A percentile compares a stretch with the other conserved stretches of the same genome.
Conservation (phyloP, 2,329 filamentous ascomycete species). For the Arachnomyces sp. region DNA sequence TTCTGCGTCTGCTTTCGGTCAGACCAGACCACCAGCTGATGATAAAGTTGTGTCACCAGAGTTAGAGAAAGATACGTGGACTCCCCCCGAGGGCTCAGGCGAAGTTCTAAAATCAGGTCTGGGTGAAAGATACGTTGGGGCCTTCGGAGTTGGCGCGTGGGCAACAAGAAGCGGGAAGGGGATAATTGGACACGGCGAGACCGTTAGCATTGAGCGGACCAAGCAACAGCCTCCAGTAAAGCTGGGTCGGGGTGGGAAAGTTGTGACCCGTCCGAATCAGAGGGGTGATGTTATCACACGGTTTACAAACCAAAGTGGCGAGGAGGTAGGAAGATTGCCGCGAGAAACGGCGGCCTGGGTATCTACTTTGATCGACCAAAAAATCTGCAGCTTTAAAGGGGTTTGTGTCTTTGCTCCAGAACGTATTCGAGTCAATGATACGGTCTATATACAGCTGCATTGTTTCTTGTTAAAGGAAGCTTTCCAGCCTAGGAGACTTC, state of each 20-base stretch:
- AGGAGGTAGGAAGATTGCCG: constrained; percentile 78
- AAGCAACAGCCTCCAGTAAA: constrained; percentile 57
- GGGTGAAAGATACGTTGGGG: constrained; percentile 69
- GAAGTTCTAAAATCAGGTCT: constrained; percentile 31
- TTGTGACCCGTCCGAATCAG: constrained; percentile 47
- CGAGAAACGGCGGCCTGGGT: constrained; percentile 89
- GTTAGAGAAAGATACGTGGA: background rate
- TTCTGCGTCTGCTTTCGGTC: background rate
- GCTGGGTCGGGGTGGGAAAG: constrained; percentile 39
- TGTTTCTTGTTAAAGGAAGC: constrained; percentile 68
- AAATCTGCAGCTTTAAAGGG: constrained; percentile 78
- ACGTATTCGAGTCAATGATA: constrained; percentile 78
- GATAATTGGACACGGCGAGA: constrained; percentile 71
- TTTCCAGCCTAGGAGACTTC: constrained; percentile 56
- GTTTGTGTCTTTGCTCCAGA: constrained; percentile 86
- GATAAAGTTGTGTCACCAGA: too few species aligned
- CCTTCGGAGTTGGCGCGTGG: constrained; percentile 89
- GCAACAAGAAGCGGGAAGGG: constrained; percentile 73
- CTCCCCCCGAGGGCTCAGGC: constrained; percentile 1
- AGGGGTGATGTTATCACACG: constrained; percentile 82
- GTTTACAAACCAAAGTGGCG: constrained; percentile 71
- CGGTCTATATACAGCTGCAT: constrained; percentile 79
- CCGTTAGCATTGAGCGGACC: constrained; percentile 78
- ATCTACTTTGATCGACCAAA: constrained; percentile 83
- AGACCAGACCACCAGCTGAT: background rate